Evolutionary conservation across 139 green algal genomes (phyloP).

Genomic region (Chlorella vulgaris): DNA sequence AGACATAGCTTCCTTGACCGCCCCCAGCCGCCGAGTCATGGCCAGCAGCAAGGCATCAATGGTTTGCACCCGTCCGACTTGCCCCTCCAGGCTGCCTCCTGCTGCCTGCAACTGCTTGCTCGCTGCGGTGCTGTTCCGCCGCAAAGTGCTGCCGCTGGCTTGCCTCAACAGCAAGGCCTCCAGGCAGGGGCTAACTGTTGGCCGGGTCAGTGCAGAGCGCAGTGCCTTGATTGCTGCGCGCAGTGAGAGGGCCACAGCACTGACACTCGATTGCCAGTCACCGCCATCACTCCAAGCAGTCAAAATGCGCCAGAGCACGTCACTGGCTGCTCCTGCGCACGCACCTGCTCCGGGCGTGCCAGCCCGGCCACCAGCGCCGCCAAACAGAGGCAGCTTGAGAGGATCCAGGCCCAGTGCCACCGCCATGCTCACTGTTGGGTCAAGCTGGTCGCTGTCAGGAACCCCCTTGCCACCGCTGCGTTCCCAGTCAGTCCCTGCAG

Average conservation of each 20-base stretch:
- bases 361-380: not conserved
- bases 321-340: not conserved
- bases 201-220: not conserved
- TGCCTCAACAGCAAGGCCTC: not conserved
- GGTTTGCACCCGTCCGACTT: not conserved
- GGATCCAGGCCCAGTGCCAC: conserved; percentile 21
- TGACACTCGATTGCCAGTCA: not conserved
- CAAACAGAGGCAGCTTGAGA: not conserved
- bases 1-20: not conserved
- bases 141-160: conserved; percentile 1
- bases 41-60: conserved; percentile 21
- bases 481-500: not conserved
- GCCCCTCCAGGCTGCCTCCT: not conserved
- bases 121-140: not conserved
- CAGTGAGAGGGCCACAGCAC: not conserved
- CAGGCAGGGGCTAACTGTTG: not conserved
- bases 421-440: not conserved
- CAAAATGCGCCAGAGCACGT: not conserved
- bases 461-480: not conserved
- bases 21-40: conserved; percentile 3
- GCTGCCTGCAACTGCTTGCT: conserved; percentile 12
- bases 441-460: not conserved
- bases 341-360: not conserved
- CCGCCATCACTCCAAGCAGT: not conserved
- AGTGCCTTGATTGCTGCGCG: conserved; percentile 13